A percentile compares a stretch with the other conserved stretches of the same genome.
Evolutionary conservation across 805 yeast species (phyloP).

Genomic region (Candida ovalis): DNA sequence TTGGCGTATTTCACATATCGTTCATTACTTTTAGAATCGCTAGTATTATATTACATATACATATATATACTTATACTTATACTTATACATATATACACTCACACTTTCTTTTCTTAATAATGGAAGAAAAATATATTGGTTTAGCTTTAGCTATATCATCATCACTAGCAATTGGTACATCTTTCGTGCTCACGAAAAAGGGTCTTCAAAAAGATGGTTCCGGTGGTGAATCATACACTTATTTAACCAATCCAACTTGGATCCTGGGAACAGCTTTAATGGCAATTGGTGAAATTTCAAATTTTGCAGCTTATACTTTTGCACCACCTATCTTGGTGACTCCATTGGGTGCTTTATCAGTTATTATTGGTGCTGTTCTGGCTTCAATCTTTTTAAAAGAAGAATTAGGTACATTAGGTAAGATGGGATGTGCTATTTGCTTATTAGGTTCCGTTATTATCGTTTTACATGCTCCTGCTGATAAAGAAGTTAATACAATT

Average conservation of each 20-base stretch:
- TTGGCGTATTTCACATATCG: too few relatives aligned
- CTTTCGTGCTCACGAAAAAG: slow-evolving; percentile 84
- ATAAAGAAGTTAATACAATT: slow-evolving; percentile 80
- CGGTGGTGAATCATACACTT: slow-evolving; percentile 71
- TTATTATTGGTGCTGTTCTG: slow-evolving; percentile 85
- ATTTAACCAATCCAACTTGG: slow-evolving; percentile 84
- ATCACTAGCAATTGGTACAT: slow-evolving; percentile 85
- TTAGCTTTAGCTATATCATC: slow-evolving; percentile 83
- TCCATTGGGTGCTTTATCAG: slow-evolving; percentile 87
- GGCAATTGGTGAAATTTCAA: slow-evolving; percentile 91
- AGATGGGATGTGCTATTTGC: slow-evolving; percentile 91
- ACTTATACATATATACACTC: neutral
- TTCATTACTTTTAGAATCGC: too few relatives aligned
- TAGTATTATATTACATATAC: too few relatives aligned
- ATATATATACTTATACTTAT: neutral
- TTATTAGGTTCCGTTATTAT: slow-evolving; percentile 83
- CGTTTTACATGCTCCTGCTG: slow-evolving; percentile 92
- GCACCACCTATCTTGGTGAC: slow-evolving; percentile 93
- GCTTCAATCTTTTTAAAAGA: slow-evolving; percentile 84
- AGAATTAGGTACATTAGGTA: slow-evolving; percentile 82
- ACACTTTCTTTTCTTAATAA: slow-evolving; percentile 13
- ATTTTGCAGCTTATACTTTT: slow-evolving; percentile 91
- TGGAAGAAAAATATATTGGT: slow-evolving; percentile 87
- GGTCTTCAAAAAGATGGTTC: slow-evolving; percentile 69
- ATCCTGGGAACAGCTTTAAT: slow-evolving; percentile 88